Conservation (phyloP, 164 flowering plant genomes). For the Vitis rotundifolia region DNA sequence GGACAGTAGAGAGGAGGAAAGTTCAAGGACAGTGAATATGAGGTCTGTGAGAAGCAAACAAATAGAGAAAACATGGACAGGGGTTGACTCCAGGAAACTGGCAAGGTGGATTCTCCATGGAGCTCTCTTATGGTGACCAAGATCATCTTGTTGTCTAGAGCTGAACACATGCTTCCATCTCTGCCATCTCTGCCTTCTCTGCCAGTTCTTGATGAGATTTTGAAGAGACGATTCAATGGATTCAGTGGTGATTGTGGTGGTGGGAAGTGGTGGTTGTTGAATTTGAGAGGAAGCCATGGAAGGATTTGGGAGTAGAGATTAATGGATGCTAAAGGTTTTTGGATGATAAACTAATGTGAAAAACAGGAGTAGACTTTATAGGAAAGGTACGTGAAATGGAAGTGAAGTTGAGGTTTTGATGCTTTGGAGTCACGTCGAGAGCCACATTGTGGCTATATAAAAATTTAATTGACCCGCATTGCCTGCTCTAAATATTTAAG, state of each 20-base stretch:
- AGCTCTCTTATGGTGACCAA: slow-evolving; percentile 15
- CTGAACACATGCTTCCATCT: slow-evolving; percentile 27
- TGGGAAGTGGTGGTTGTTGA: slow-evolving; percentile 5
- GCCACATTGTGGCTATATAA: too few relatives aligned
- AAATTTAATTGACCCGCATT: too few relatives aligned
- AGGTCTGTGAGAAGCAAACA: slow-evolving; percentile 48
- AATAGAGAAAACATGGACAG: slow-evolving; percentile 28
- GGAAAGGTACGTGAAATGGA: slow-evolving; percentile 17
- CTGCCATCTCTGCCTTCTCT: slow-evolving; percentile 40
- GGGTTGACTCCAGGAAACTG: slow-evolving; percentile 50
- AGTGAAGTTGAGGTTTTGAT: slow-evolving; percentile 4
- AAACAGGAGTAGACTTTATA: not conserved
- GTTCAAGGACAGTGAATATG: slow-evolving; percentile 45
- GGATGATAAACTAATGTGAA: not conserved
- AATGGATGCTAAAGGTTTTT: not conserved
- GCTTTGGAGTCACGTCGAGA: slow-evolving; percentile 20
- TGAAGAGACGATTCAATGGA: slow-evolving; percentile 36
- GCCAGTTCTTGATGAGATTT: slow-evolving; percentile 35
- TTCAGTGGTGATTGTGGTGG: slow-evolving; percentile 15
- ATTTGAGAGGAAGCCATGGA: slow-evolving; percentile 19
- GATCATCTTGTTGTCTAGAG: not conserved
- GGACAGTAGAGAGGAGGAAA: slow-evolving; percentile 49
- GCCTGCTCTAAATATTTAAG: too few relatives aligned
- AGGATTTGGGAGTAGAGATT: not conserved
- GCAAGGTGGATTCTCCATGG: slow-evolving; percentile 50